These are phyloP conservation scores for Camellia oleifera DNA, from an alignment of 179 eudicot species.

Conservation along the genomic window DNA sequence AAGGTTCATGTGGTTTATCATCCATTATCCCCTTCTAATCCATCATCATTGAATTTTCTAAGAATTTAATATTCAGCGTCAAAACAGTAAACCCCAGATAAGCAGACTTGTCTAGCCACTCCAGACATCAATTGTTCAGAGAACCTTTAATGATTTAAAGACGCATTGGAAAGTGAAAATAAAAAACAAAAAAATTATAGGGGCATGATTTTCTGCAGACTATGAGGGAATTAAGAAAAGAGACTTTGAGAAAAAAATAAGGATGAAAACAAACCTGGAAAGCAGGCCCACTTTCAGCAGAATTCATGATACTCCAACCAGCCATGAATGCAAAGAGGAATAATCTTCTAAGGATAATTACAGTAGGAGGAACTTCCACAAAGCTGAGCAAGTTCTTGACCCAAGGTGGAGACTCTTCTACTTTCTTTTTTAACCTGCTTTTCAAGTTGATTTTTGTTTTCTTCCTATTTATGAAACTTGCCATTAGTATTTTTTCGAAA, in stretches of 20 bases:
- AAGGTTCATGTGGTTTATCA: background rate
- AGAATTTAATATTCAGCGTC: background rate
- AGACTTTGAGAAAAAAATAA: background rate
- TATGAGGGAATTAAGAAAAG: background rate
- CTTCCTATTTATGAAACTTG: constrained; percentile 71
- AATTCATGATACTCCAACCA: constrained; percentile 89
- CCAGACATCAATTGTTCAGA: background rate
- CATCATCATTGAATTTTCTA: background rate
- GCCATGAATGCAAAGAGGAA: constrained; percentile 85
- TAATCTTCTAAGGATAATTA: constrained; percentile 76
- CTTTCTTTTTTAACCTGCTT: constrained; percentile 80
- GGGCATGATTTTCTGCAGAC: background rate
- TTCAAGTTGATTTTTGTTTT: constrained; percentile 85
- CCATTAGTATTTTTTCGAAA: constrained; percentile 87
- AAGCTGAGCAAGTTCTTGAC: constrained; percentile 71
- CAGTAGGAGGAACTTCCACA: constrained; percentile 82
- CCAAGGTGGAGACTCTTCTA: constrained; percentile 98
- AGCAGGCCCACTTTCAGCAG: constrained; percentile 96
- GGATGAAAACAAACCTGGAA: constrained; percentile 56
- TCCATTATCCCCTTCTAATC: background rate
- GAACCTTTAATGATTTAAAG: background rate
- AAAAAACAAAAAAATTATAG: background rate
- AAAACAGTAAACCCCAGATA: background rate
- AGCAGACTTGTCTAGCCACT: background rate
- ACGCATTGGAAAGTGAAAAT: background rate